These are phyloP conservation scores for Cyathus striatus DNA, from an alignment of 768 basidiomycete genomes.

Conservation along the genomic window DNA sequence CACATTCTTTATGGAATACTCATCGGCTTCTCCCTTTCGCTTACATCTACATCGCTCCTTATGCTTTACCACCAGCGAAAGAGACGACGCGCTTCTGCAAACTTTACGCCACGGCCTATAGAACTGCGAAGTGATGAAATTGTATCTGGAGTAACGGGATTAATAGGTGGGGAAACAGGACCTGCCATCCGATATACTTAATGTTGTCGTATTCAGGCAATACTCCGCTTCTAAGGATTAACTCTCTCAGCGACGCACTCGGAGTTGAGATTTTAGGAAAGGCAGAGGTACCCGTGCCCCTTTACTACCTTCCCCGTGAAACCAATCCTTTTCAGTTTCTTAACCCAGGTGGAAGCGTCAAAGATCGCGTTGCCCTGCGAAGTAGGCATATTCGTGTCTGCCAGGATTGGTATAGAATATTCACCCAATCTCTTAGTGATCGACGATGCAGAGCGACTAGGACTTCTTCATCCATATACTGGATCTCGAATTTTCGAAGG, in stretches of 20 bases:
- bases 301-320: neutral
- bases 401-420: neutral
- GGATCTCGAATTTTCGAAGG: constrained; percentile 96
- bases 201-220: constrained; percentile 56
- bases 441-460: constrained; percentile 83
- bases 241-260: constrained; percentile 84
- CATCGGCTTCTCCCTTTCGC: constrained; percentile 71
- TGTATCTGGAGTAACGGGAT: constrained; percentile 72
- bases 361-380: constrained; percentile 92
- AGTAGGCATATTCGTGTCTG: constrained; percentile 51
- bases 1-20: constrained; percentile 44
- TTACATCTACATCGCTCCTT: constrained; percentile 63
- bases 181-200: neutral
- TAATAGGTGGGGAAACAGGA: constrained; percentile 60
- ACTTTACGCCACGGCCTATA: constrained; percentile 51
- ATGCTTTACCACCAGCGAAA: constrained; percentile 47
- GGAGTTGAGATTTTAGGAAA: constrained; percentile 95
- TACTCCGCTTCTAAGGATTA: constrained; percentile 89
- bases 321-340: constrained; percentile 54
- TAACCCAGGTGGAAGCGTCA: constrained; percentile 97
- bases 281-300: constrained; percentile 62
- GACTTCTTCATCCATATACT: constrained; percentile 78
- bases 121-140: constrained; percentile 74
- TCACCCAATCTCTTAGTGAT: constrained; percentile 61
- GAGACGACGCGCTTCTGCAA: constrained; percentile 32